These are phyloP conservation scores for Schrenkiella parvula DNA, from an alignment of 345 rosid species.

Conservation along the genomic window DNA sequence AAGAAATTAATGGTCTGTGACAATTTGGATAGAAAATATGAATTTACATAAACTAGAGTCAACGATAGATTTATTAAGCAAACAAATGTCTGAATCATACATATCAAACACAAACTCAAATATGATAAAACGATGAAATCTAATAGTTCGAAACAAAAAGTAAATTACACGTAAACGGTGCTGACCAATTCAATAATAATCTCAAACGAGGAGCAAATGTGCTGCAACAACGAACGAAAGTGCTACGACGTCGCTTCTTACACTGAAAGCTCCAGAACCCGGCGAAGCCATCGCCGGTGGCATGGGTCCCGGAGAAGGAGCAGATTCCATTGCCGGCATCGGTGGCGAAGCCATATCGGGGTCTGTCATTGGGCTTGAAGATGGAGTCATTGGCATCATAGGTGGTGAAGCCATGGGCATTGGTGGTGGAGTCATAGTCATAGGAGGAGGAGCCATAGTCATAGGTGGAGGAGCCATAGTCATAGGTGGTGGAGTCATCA, in stretches of 20 bases:
- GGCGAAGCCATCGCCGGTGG: slow-evolving; percentile 24
- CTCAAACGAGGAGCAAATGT: slow-evolving; percentile 25
- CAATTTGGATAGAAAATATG: slow-evolving; percentile 1
- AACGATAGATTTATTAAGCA: slow-evolving; percentile 10
- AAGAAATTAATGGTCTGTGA: neutral
- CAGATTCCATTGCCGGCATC: slow-evolving; percentile 18
- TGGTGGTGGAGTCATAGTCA: slow-evolving; percentile 27
- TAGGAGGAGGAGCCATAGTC: slow-evolving; percentile 28
- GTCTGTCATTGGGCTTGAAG: slow-evolving; percentile 20
- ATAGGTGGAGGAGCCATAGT: slow-evolving; percentile 27
- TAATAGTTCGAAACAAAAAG: slow-evolving; percentile 8
- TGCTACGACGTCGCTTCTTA: slow-evolving; percentile 14
- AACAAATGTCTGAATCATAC: slow-evolving; percentile 33
- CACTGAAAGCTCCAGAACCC: slow-evolving; percentile 21
- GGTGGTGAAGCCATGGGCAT: slow-evolving; percentile 25
- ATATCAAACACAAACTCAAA: slow-evolving; percentile 18
- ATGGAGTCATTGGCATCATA: slow-evolving; percentile 23
- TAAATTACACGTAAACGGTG: slow-evolving; percentile 9
- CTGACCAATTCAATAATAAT: slow-evolving; percentile 4
- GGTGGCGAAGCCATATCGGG: slow-evolving; percentile 30
- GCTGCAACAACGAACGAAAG: slow-evolving; percentile 19
- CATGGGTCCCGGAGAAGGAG: slow-evolving; percentile 25
- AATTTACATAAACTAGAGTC: slow-evolving; percentile 21
- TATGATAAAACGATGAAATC: slow-evolving; percentile 16
- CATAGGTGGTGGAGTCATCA: slow-evolving; percentile 31